phyloP scores from a whole-genome alignment of 345 rosid species.

The Mallotus nudiflorus region DNA sequence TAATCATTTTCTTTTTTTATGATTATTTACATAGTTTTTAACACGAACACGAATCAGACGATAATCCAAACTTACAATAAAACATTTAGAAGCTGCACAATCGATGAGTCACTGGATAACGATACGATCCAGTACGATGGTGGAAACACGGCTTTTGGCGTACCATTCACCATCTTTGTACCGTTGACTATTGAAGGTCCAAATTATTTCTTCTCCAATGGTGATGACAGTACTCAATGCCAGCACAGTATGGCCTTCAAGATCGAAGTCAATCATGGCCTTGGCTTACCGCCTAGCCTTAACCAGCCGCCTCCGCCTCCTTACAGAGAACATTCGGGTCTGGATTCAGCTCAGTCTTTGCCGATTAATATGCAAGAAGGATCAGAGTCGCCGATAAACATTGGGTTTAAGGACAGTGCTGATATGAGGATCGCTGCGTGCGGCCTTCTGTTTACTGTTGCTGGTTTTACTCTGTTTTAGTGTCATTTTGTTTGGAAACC shows the following conservation, averaged over 20 bases:
- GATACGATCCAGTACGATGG: slow-evolving; percentile 50
- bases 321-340: slow-evolving; percentile 44
- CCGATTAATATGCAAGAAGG: slow-evolving; percentile 31
- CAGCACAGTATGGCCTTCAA: slow-evolving; percentile 54
- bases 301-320: slow-evolving; percentile 76
- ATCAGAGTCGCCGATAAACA: slow-evolving; percentile 19
- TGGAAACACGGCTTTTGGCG: slow-evolving; percentile 35
- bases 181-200: slow-evolving; percentile 50
- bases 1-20: background rate
- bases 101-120: slow-evolving; percentile 39
- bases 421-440: slow-evolving; percentile 8
- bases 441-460: slow-evolving; percentile 17
- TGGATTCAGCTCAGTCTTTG: slow-evolving; percentile 36
- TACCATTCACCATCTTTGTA: slow-evolving; percentile 38
- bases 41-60: slow-evolving; percentile 53
- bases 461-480: background rate
- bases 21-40: slow-evolving; percentile 39
- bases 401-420: slow-evolving; percentile 16
- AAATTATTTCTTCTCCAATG: slow-evolving; percentile 62
- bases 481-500: too few relatives aligned
- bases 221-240: slow-evolving; percentile 55
- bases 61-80: slow-evolving; percentile 58
- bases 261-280: slow-evolving; percentile 53
- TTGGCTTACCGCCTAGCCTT: slow-evolving; percentile 64
- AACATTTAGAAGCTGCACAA: slow-evolving; percentile 44